A percentile compares a stretch with the other conserved stretches of the same genome.
Conservation (phyloP, 345 rosid genomes). For the Linum tenue region DNA sequence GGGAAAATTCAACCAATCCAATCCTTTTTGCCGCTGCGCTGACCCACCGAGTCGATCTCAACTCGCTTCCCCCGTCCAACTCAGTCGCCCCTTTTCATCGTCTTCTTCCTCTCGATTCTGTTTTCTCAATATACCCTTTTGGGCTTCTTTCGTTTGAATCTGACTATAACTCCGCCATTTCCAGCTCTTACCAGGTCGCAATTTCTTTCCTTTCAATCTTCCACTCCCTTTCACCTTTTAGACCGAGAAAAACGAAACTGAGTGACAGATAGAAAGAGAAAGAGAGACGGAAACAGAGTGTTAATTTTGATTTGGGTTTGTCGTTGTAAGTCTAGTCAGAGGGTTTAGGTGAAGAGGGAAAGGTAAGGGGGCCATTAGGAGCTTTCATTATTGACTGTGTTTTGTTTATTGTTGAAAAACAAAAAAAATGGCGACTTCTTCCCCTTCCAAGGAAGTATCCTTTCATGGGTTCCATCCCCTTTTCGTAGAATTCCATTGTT, state of each 20-base stretch:
- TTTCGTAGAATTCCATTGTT: constrained; percentile 15
- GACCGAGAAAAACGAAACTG: neutral
- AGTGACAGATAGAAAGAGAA: neutral
- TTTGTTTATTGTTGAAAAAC: constrained; percentile 11
- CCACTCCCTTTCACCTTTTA: constrained; percentile 14
- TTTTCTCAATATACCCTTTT: neutral
- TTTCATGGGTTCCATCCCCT: constrained; percentile 26
- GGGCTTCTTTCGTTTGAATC: constrained; percentile 11
- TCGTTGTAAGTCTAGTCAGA: constrained; percentile 8
- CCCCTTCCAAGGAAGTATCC: constrained; percentile 34
- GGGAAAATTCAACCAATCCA: no score
- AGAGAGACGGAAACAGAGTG: neutral
- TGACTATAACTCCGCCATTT: neutral
- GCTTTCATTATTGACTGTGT: constrained; percentile 18
- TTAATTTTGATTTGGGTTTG: neutral
- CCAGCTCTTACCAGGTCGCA: constrained; percentile 37
- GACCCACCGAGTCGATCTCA: no score
- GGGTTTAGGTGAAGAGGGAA: constrained; percentile 14
- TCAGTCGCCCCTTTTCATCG: neutral
- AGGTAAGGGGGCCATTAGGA: constrained; percentile 16
- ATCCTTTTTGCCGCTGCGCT: neutral
- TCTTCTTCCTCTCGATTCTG: neutral
- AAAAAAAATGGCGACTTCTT: constrained; percentile 16
- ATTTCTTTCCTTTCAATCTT: constrained; percentile 30
- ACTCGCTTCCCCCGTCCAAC: neutral